Evolutionary conservation across 805 yeast species (phyloP).

Genomic region (Ogataea corticis): DNA sequence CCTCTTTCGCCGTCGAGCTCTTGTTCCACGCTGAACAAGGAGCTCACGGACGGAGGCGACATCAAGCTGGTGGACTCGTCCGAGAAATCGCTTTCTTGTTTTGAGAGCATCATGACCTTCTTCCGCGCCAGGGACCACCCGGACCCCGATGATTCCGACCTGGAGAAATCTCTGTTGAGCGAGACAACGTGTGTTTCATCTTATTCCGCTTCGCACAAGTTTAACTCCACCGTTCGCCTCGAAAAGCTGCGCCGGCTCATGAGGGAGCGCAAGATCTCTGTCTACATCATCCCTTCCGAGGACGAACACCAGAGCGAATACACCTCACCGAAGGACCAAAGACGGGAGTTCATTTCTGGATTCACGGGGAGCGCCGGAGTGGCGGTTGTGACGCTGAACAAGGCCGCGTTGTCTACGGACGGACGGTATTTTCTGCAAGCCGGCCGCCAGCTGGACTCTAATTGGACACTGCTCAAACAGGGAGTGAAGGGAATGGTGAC

Average conservation of each 20-base stretch:
- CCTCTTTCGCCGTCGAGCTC: slow-evolving; percentile 6
- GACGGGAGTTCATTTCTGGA: slow-evolving; percentile 81
- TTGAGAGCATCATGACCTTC: slow-evolving; percentile 19
- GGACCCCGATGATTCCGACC: neutral
- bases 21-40: neutral
- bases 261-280: slow-evolving; percentile 46
- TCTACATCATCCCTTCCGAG: slow-evolving; percentile 67
- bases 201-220: slow-evolving; percentile 4
- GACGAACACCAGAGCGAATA: slow-evolving; percentile 95
- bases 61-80: slow-evolving; percentile 20
- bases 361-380: slow-evolving; percentile 94
- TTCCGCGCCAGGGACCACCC: slow-evolving; percentile 7
- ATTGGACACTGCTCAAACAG: slow-evolving; percentile 81
- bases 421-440: slow-evolving; percentile 96
- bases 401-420: slow-evolving; percentile 86
- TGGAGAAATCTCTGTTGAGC: too few species aligned
- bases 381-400: slow-evolving; percentile 70
- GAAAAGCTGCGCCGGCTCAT: slow-evolving; percentile 42
- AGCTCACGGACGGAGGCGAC: slow-evolving; percentile 15
- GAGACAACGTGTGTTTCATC: neutral
- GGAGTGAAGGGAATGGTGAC: slow-evolving; percentile 68
- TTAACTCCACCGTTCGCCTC: slow-evolving; percentile 40
- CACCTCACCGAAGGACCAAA: slow-evolving; percentile 75
- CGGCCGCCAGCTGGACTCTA: slow-evolving; percentile 69
- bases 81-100: slow-evolving; percentile 23